Percentiles rank a stretch among this genome's conserved stretches.
Evolutionary conservation across 148 eudicot genomes (phyloP).

Genomic region (Rhododendron henanense): DNA sequence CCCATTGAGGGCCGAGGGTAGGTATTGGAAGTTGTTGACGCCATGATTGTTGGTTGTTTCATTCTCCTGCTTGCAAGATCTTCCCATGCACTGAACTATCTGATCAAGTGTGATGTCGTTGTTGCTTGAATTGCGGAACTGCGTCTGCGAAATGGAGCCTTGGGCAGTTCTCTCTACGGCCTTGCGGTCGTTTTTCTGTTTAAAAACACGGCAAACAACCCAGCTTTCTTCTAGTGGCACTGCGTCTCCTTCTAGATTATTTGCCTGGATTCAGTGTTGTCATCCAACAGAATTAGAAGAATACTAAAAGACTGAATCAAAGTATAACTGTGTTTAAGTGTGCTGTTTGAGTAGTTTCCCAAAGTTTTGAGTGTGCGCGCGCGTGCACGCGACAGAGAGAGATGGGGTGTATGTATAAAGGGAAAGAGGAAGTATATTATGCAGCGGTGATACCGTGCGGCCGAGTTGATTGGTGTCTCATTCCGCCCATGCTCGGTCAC

Average conservation of each 20-base stretch:
- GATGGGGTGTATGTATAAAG: no score
- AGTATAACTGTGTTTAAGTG: neutral
- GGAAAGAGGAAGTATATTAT: neutral
- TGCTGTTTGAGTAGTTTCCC: neutral
- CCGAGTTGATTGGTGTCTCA: neutral
- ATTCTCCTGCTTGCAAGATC: slow-evolving; percentile 1
- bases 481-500: neutral
- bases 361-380: neutral
- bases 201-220: slow-evolving; percentile 56
- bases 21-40: neutral
- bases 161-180: slow-evolving; percentile 25
- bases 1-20: neutral
- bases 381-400: no score
- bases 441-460: neutral
- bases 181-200: slow-evolving; percentile 45
- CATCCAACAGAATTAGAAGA: neutral
- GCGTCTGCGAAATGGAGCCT: slow-evolving; percentile 8
- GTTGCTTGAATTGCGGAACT: neutral
- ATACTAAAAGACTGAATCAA: neutral
- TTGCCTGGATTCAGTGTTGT: slow-evolving; percentile 6
- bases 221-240: slow-evolving; percentile 36
- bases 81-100: slow-evolving; percentile 11
- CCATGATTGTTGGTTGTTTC: neutral
- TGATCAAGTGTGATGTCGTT: slow-evolving; percentile 20
- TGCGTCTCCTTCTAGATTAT: slow-evolving; percentile 10